Evolutionary conservation across 169 alveolate genomes (phyloP), one percentile per base, ranked within the genome.

Genomic region (Eimeria praecox): DNA sequence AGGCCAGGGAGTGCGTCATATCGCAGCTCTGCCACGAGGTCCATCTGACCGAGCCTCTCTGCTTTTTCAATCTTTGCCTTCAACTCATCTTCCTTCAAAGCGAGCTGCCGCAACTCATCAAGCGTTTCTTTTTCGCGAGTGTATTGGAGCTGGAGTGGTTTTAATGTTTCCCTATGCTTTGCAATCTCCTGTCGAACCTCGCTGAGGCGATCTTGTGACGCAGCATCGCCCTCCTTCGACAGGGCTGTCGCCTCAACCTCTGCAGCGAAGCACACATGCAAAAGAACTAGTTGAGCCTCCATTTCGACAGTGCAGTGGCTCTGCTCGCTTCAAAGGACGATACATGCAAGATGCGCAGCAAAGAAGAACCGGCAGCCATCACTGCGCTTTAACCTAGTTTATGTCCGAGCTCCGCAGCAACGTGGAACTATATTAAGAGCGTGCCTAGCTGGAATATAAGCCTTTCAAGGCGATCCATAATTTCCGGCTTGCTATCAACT

Each of bases 1-100:
- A 97, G 96, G 33, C 98, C 99, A 0, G 99, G 99, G 49, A 98
- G 95, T 46, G 98, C 98, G 64, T 98, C 99, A 80, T 97, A 97
- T 62, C 98, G 96, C 83, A 98, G 96, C 94, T 98, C 99, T 8
- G 99, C 99, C n/a, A 98, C 99, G 62, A 69, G 96, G 73, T 98
- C 97, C 30, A 97, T 95, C 80, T 98, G 98, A 64, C 97, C 97
- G 46, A 97, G 97, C 71, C 99, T 88, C 93, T 98, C 98, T 2
- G 99, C 98, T 90, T 95, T 97, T 78, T 98, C 99, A 27, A 98
- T 97, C 88, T 98, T 98, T 24, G 97, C 96, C 96, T 97, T 97
- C 22, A 98, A 98, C 27, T 97, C 98, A 86, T 98, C 99, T 40
- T 95, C 96, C 59, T 98, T 94, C 92, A 97, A 98, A 86, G 97